Evolutionary conservation across 2,329 filamentous ascomycete species (phyloP).

Genomic region (Penicillium aurantiogriseum): DNA sequence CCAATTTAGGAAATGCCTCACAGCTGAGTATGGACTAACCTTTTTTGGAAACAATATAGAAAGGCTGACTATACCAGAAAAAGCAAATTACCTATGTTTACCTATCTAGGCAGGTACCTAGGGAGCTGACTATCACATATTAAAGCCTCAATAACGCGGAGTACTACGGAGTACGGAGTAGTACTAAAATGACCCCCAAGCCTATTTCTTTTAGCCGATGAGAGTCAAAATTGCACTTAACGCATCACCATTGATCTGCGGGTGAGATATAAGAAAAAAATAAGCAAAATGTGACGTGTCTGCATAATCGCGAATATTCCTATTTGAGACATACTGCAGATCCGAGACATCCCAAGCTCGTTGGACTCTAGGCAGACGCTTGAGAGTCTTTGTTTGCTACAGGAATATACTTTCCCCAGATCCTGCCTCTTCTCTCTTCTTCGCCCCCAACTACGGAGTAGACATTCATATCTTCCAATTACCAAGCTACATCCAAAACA

Average conservation of each 20-base stretch:
- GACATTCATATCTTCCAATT: background rate
- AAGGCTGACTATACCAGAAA: background rate
- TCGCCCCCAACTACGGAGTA: background rate
- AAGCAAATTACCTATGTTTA: background rate
- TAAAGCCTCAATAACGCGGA: background rate
- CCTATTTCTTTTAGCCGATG: background rate
- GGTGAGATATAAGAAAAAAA: background rate
- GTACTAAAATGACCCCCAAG: background rate
- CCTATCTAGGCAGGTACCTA: too few relatives aligned
- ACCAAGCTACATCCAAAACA: background rate
- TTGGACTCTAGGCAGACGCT: background rate
- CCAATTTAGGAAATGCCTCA: too few relatives aligned
- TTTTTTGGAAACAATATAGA: too few relatives aligned
- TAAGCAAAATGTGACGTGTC: background rate
- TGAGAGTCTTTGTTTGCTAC: background rate
- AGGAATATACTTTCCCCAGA: background rate
- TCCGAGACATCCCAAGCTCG: background rate
- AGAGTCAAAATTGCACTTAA: too few relatives aligned
- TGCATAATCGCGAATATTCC: background rate
- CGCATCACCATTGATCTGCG: background rate
- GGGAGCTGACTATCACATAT: background rate
- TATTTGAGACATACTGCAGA: background rate
- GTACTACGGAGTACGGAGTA: too few relatives aligned
- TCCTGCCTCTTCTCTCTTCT: background rate
- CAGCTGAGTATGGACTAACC: too few relatives aligned